Base-by-base conservation (phyloP, 306 rosid genomes). In the Ceratonia siliqua region DNA sequence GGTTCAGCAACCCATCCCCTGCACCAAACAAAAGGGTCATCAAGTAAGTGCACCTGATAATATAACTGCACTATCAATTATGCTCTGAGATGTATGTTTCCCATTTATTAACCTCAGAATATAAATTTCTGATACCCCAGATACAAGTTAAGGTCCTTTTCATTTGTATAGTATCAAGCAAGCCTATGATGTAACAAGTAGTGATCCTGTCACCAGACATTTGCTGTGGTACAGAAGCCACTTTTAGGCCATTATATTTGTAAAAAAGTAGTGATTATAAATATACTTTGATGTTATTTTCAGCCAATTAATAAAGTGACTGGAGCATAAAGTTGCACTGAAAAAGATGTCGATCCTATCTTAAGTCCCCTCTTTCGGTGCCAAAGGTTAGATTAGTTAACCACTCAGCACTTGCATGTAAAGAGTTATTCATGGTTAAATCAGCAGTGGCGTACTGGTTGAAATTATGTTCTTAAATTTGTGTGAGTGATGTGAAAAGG, bases 1-100 rank as follows among this genome's bases (percentile, higher is more conserved):
- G 97, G 80, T 87, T 89, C 77, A 93, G 35, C 17, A 91, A 55
- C 25, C 97, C 98, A 30, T 62, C 86, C 71, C 93, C 96, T 93
- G 79, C 63, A 75, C 5, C 70, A 77, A 48, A 20, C 15, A 58
- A 57, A 24, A 72, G 15, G 10, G 17, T 5, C 59, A 33, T 39
- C 35, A 52, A 17, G 22, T 73, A 13, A 38, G 72, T 61, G 36
- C 13, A 32, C 9, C 28, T 2, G 3, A 11, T 25, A 3, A 64
- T 7, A 0, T 10, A 18, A 39, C 28, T 11, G 35, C 30, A 68
- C 1, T 9, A 42, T 58, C 42, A 67, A 22, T 18, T 43, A 35
- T 14, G 17, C 14, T 35, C 36, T 48, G 38, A 57, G 22, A n/a
- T 38, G 27, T 27, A 43, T 11, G 55, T 56, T 38, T 69, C 74